Evolutionary conservation across 805 yeast species (phyloP).

Genomic region (Lachancea thermotolerans): DNA sequence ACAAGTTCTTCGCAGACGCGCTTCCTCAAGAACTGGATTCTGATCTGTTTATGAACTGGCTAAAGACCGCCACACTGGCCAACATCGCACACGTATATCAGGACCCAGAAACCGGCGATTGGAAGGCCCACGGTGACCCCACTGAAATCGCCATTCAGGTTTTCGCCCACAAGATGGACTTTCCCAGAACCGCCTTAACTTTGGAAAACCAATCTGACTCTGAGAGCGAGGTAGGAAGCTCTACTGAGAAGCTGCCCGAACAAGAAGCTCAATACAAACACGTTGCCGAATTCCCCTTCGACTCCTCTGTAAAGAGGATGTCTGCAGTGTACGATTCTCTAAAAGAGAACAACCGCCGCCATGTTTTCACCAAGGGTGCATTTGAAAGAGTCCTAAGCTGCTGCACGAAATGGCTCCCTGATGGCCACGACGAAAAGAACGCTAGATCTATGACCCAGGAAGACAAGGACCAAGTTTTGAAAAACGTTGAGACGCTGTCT

Average conservation of each 20-base stretch:
- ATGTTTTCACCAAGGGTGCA: constrained; percentile 83
- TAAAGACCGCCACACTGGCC: constrained; percentile 65
- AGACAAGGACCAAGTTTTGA: constrained; percentile 39
- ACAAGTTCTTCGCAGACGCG: constrained; percentile 11
- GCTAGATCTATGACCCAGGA: constrained; percentile 49
- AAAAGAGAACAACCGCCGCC: constrained; percentile 46
- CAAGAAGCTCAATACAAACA: constrained; percentile 54
- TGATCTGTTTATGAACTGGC: constrained; percentile 41
- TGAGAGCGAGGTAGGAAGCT: constrained; percentile 20
- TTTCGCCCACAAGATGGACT: constrained; percentile 53
- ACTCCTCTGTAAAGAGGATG: constrained; percentile 82
- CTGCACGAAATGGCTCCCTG: constrained; percentile 46
- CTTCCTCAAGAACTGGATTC: constrained; percentile 18
- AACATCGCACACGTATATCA: constrained; percentile 65
- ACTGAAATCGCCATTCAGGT: constrained; percentile 87
- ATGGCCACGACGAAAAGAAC: constrained; percentile 41
- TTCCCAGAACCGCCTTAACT: constrained; percentile 39
- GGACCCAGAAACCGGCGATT: constrained; percentile 38
- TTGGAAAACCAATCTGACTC: constrained; percentile 31
- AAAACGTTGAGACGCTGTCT: constrained; percentile 61
- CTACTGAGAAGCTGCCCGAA: neutral
- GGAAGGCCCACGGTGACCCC: constrained; percentile 86
- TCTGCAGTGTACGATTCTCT: constrained; percentile 45
- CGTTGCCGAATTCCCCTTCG: constrained; percentile 74
- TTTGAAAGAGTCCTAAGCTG: constrained; percentile 62